A percentile compares a stretch with the other conserved stretches of the same genome.
phyloP scores from a whole-genome alignment of 2,329 filamentous ascomycete species.

The Beauveria pseudobassiana region DNA sequence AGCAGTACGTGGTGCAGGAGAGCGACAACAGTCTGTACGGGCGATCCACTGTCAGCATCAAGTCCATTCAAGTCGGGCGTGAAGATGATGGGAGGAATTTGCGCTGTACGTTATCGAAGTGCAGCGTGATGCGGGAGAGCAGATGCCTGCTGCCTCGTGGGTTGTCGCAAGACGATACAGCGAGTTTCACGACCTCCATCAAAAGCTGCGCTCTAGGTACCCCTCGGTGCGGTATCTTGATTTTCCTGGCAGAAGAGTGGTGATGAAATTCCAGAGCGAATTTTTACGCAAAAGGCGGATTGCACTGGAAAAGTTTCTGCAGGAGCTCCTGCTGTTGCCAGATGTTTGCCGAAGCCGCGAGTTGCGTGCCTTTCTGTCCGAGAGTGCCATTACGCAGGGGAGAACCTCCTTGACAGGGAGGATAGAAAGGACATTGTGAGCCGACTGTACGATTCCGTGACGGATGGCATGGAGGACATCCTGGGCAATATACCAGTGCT shows the following conservation, averaged over 20 bases:
- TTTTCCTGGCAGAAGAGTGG: conserved; percentile 83
- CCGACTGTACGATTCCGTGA: conserved; percentile 90
- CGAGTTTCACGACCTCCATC: conserved; percentile 93
- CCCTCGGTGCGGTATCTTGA: conserved; percentile 83
- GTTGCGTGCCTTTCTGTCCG: conserved; percentile 84
- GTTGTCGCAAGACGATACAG: conserved; percentile 87
- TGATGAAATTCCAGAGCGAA: conserved; percentile 94
- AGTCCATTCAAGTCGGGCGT: conserved; percentile 83
- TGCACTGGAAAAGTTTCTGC: conserved; percentile 78
- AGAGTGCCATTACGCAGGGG: conserved; percentile 65
- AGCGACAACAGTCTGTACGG: conserved; percentile 96
- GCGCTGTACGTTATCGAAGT: conserved; percentile 93
- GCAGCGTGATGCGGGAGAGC: conserved; percentile 79
- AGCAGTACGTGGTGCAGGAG: conserved; percentile 95
- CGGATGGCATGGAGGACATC: conserved; percentile 97
- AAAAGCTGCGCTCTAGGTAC: conserved; percentile 76
- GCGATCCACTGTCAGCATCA: conserved; percentile 81
- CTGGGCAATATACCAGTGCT: conserved; percentile 92
- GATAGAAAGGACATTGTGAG: conserved; percentile 84
- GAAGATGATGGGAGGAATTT: conserved; percentile 92
- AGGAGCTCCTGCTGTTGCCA: conserved; percentile 73
- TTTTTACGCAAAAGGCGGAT: conserved; percentile 84
- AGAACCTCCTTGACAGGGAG: conserved; percentile 49
- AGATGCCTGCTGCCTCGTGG: conserved; percentile 96
- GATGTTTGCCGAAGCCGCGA: conserved; percentile 93